A percentile compares a stretch with the other conserved stretches of the same genome.
phyloP scores from a whole-genome alignment of 768 basidiomycete genomes.

The Phlebiopsis flavidoalba region DNA sequence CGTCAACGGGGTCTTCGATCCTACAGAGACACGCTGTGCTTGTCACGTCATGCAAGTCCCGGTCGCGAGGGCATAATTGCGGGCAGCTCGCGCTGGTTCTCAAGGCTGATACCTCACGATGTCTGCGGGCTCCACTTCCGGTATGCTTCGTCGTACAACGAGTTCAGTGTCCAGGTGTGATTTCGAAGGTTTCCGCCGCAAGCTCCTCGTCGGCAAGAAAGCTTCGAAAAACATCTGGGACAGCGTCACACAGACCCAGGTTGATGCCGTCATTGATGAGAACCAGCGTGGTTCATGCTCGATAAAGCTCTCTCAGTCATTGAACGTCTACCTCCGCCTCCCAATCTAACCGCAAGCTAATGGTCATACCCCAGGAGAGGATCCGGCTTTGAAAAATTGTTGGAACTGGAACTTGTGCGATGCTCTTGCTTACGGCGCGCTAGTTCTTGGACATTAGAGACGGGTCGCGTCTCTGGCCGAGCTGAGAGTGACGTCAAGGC shows the following conservation, averaged over 20 bases:
- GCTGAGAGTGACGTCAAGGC: slow-evolving; percentile 88
- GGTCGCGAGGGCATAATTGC: slow-evolving; percentile 91
- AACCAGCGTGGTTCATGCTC: slow-evolving; percentile 80
- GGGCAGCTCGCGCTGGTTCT: slow-evolving; percentile 84
- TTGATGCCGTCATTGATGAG: slow-evolving; percentile 88
- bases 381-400: slow-evolving; percentile 96
- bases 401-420: slow-evolving; percentile 99
- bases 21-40: slow-evolving; percentile 91
- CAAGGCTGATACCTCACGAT: slow-evolving; percentile 94
- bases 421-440: slow-evolving; percentile 85
- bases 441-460: slow-evolving; percentile 89
- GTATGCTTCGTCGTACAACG: slow-evolving; percentile 94
- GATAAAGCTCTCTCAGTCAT: slow-evolving; percentile 87
- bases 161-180: slow-evolving; percentile 91
- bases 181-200: slow-evolving; percentile 81
- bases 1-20: slow-evolving; percentile 80
- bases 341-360: slow-evolving; percentile 40
- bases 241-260: slow-evolving; percentile 83
- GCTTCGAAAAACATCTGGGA: slow-evolving; percentile 93
- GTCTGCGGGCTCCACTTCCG: slow-evolving; percentile 95
- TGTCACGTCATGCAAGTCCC: slow-evolving; percentile 85
- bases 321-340: slow-evolving; percentile 65
- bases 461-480: slow-evolving; percentile 88
- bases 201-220: slow-evolving; percentile 73
- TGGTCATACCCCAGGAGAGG: slow-evolving; percentile 58